These are phyloP conservation scores for Vaccinium vitisidaea DNA, from an alignment of 148 eudicot genomes.

Conservation along the genomic window DNA sequence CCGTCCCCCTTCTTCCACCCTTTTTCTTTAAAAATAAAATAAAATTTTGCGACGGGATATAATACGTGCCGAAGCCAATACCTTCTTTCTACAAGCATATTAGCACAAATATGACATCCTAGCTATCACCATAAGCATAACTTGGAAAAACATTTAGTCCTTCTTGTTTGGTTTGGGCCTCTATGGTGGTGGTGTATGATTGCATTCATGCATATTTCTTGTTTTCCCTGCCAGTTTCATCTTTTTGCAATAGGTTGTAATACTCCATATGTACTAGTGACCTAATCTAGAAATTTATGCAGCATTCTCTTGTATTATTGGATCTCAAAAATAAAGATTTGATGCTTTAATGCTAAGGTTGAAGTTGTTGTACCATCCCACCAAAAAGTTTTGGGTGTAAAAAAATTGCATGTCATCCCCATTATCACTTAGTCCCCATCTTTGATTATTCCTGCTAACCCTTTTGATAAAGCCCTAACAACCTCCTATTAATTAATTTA, in stretches of 20 bases:
- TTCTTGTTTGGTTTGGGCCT: neutral
- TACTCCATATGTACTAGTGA: neutral
- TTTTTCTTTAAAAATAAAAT: neutral
- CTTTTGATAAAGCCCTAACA: conserved; percentile 36
- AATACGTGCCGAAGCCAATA: neutral
- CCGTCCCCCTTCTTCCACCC: neutral
- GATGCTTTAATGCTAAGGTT: neutral
- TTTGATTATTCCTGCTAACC: conserved; percentile 29
- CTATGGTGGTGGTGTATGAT: neutral
- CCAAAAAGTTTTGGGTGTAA: neutral
- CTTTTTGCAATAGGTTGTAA: neutral
- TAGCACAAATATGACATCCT: no score
- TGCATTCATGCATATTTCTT: neutral
- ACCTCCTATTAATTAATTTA: conserved; percentile 19
- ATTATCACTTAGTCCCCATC: conserved; percentile 29
- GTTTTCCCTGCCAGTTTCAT: neutral
- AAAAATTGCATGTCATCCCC: conserved; percentile 6
- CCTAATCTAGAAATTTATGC: neutral
- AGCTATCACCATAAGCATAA: no score
- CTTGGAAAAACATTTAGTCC: neutral
- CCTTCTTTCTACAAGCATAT: neutral
- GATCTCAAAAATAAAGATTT: neutral
- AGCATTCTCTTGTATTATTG: neutral
- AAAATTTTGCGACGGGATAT: neutral
- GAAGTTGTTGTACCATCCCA: conserved; percentile 30